Evolutionary conservation across 108 stramenopile genomes (phyloP), one percentile per base, ranked within the genome.

Genomic region (Poteriospumella lacustris): DNA sequence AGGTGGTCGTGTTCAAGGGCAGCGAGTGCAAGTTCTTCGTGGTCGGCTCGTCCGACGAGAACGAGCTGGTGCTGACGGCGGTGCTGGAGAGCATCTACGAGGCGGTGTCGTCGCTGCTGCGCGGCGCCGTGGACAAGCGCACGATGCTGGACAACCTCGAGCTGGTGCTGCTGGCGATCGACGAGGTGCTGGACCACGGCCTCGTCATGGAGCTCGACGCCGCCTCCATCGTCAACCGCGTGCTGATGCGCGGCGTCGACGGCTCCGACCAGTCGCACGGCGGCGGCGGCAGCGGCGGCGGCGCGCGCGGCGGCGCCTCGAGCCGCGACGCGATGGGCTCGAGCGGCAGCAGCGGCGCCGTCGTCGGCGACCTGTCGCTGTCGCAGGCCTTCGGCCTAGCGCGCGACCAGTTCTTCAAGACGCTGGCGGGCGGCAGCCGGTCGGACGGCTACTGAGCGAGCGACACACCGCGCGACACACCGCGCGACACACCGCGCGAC

Each of bases 111-210:
- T 26, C 70, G 31, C 42, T 73, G 44, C 70, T 73, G 5, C 38
- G 42, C 9, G 70, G 70, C 28, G 26, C 26, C 26, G 44, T 73
- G 43, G 70, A 73, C 42, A 73, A 73, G 70, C 38, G 70, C 40
- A 73, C 70, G 31, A 73, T 73, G 70, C 33, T 73, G 70, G 70
- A 73, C 5, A 73, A 73, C 36, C 41, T 73, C 9, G 70, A 73
- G 33, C 70, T 73, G 15, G 42, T 73, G 9, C 31, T 73, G 42
- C 42, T 73, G 26, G 36, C 70, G 26, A 73, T 73, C 31, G 70
- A 73, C 36, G 70, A 73, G 31, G 33, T 42, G 70, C 31, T 73
- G 19, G 70, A 73, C 42, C 26, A 42, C 5, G 70, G 70, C 28
- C 5, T 33, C 33, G 3, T 73, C 28, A 73, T 73, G 70, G 70